Evolutionary conservation across 2,329 filamentous ascomycete genomes (phyloP).

Genomic region (Trematosphaeria pertusa): DNA sequence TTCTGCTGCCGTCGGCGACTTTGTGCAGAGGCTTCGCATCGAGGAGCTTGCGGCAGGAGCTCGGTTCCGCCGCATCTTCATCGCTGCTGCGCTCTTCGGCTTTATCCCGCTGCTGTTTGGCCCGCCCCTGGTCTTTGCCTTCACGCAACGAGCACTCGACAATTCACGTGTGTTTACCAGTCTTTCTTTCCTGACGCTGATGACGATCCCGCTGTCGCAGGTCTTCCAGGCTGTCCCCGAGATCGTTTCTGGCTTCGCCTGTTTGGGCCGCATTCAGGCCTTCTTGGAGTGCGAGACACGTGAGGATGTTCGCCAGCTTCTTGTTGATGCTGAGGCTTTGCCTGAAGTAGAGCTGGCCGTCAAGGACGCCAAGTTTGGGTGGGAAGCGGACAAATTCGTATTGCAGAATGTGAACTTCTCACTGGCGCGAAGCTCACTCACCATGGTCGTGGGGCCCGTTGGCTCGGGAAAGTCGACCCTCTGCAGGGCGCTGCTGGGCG

Average conservation of each 20-base stretch:
- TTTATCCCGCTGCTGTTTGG: slow-evolving; percentile 12
- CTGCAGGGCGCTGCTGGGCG: slow-evolving; percentile 42
- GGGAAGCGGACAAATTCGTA: slow-evolving; percentile 27
- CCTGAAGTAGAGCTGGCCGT: slow-evolving; percentile 13
- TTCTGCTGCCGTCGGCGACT: slow-evolving; percentile 30
- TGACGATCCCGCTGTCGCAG: slow-evolving; percentile 14
- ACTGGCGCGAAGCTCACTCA: slow-evolving; percentile 25
- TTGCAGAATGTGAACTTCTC: slow-evolving; percentile 21
- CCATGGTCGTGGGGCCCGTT: slow-evolving; percentile 36
- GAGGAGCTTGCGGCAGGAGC: slow-evolving; percentile 37
- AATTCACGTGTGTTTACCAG: slow-evolving; percentile 14
- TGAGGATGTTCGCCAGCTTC: slow-evolving; percentile 11
- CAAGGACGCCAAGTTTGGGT: slow-evolving; percentile 31
- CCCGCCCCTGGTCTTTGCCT: slow-evolving; percentile 17
- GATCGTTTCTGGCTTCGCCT: slow-evolving; percentile 18
- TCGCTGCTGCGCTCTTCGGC: slow-evolving; percentile 13
- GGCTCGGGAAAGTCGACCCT: slow-evolving; percentile 46
- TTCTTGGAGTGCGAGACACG: slow-evolving; percentile 18
- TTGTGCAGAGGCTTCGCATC: slow-evolving; percentile 45
- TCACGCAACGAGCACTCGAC: slow-evolving; percentile 6
- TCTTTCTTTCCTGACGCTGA: slow-evolving; percentile 17
- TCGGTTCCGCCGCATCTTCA: slow-evolving; percentile 14
- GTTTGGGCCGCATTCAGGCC: slow-evolving; percentile 17
- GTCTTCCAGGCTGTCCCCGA: slow-evolving; percentile 17
- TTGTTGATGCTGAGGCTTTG: not conserved